Percentiles rank a stretch among this genome's conserved stretches.
Evolutionary conservation across 164 flowering plant species (phyloP).

Genomic region (Saururus chinensis): DNA sequence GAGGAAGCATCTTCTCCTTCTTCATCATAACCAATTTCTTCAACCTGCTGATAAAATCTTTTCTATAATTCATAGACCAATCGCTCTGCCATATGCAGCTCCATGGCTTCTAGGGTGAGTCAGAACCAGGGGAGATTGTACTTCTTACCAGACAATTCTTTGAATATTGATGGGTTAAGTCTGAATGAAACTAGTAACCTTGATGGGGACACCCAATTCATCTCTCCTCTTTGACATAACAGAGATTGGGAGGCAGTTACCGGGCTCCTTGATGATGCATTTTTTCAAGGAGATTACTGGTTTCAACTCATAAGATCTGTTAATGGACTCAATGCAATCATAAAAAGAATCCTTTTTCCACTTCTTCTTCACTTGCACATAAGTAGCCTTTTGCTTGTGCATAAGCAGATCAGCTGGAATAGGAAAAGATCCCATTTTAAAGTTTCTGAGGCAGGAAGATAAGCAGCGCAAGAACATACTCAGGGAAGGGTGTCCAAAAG

Average conservation of each 20-base stretch:
- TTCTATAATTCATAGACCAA: conserved; percentile 25
- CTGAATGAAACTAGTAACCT: conserved; percentile 61
- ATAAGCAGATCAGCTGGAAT: too few relatives aligned
- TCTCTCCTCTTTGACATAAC: conserved; percentile 49
- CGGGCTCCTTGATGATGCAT: conserved; percentile 32
- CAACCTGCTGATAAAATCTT: conserved; percentile 41
- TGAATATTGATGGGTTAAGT: conserved; percentile 68
- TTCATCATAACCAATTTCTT: conserved; percentile 69
- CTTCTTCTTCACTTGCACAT: conserved; percentile 80
- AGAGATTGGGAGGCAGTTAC: conserved; percentile 60
- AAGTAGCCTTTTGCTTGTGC: conserved; percentile 32
- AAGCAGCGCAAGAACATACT: not conserved
- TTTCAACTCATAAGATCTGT: conserved; percentile 42
- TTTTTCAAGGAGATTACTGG: conserved; percentile 52
- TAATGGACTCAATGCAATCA: conserved; percentile 56
- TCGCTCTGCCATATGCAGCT: conserved; percentile 48
- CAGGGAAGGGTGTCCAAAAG: too few relatives aligned
- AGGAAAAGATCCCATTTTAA: not conserved
- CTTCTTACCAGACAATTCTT: conserved; percentile 60
- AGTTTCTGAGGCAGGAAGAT: not conserved
- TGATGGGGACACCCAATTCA: conserved; percentile 39
- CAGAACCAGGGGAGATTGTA: conserved; percentile 78
- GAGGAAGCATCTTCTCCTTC: conserved; percentile 45
- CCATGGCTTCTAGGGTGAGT: conserved; percentile 54
- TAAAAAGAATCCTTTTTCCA: conserved; percentile 65